These are phyloP conservation scores for Persicaria tinctoria DNA, from an alignment of 148 eudicot genomes.

Conservation along the genomic window DNA sequence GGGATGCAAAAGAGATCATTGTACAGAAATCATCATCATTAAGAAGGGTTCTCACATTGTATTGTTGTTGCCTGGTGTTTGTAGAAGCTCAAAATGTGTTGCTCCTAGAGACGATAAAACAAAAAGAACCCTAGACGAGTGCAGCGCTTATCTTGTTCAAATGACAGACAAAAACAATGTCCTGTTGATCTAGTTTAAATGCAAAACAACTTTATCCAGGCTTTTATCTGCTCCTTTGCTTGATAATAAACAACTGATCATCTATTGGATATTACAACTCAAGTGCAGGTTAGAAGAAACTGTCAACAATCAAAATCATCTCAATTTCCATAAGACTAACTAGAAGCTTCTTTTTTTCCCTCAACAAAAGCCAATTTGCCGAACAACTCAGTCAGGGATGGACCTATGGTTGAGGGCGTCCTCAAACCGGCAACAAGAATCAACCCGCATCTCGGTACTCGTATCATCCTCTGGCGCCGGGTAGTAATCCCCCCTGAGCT, in stretches of 20 bases:
- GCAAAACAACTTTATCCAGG: background rate
- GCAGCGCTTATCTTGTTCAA: background rate
- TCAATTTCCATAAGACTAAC: background rate
- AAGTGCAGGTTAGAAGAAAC: background rate
- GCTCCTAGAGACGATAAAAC: background rate
- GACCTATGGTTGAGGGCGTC: slow-evolving; percentile 48
- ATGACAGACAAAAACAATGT: background rate
- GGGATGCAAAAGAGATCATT: background rate
- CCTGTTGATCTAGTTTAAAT: background rate
- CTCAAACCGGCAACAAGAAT: slow-evolving; percentile 83
- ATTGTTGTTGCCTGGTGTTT: background rate
- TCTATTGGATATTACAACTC: background rate
- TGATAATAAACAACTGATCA: background rate
- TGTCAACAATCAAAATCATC: slow-evolving; percentile 1
- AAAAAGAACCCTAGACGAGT: background rate
- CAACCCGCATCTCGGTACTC: slow-evolving; percentile 96
- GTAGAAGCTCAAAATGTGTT: background rate
- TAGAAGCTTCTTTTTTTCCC: background rate
- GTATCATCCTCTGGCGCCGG: slow-evolving; percentile 96
- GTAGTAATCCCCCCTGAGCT: slow-evolving; percentile 81
- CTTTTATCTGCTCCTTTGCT: no score
- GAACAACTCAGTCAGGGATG: slow-evolving; percentile 48
- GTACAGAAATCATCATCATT: background rate
- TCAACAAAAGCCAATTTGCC: background rate
- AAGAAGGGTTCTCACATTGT: background rate